Evolutionary conservation across 1,139 yeast genomes (phyloP).

Genomic region (Zygoascus hellenicus): DNA sequence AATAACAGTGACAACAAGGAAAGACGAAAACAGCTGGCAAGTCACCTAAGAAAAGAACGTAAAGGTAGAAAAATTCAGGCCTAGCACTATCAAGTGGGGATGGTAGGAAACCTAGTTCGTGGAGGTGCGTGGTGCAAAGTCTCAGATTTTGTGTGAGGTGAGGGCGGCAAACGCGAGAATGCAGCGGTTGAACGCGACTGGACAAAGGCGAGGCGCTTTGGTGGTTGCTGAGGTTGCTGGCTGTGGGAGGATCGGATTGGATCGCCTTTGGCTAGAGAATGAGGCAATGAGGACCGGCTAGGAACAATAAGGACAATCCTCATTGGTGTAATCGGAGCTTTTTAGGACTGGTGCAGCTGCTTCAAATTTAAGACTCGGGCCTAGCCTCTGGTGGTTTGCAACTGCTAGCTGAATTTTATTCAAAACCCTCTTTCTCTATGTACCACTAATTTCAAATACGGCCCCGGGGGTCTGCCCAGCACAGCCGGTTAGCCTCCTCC

Average conservation of each 20-base stretch:
- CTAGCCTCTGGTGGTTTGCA: too few species aligned
- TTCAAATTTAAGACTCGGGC: too few species aligned
- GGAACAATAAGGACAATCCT: too few species aligned
- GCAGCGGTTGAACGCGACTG: neutral
- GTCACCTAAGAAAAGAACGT: neutral
- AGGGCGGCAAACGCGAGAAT: constrained; percentile 7
- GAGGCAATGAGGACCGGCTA: neutral
- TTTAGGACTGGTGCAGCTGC: too few species aligned
- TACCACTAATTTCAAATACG: too few species aligned
- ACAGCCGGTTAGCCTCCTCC: too few species aligned
- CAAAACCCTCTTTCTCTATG: too few species aligned
- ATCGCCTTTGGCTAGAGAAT: neutral
- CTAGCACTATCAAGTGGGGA: neutral
- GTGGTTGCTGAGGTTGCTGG: neutral
- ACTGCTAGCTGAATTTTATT: too few species aligned
- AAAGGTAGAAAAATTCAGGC: constrained; percentile 1
- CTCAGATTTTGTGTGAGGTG: constrained; percentile 1
- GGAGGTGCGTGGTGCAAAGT: constrained; percentile 2
- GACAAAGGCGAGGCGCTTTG: neutral
- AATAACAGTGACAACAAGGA: neutral
- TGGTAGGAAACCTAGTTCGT: constrained; percentile 1
- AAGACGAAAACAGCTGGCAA: neutral
- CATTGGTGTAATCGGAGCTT: too few species aligned
- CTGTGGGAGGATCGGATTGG: neutral
- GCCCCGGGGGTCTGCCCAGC: too few species aligned